Base-by-base conservation (phyloP, 495 filamentous ascomycete genomes). In the Cryomyces minteri region DNA sequence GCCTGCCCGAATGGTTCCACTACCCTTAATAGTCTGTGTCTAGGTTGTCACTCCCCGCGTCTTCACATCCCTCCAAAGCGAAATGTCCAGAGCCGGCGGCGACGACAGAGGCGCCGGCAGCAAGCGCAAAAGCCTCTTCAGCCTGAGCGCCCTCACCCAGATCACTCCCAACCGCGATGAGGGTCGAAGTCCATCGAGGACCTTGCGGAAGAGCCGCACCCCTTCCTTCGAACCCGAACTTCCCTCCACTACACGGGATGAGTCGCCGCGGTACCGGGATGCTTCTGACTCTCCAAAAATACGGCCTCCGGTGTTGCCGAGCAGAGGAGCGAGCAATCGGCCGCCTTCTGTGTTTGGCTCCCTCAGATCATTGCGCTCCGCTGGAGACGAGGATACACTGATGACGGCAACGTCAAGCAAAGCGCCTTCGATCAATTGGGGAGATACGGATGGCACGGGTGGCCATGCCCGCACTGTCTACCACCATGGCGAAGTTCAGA, bases 401-500 rank as follows among this genome's bases (percentile, higher is more conserved):
- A 50, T 63, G 57, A 67, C 44, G 55, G 63, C 45, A 53, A 63
- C 28, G 52, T 56, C 58, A 9, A 49, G 48, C n/a, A 48, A 43
- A 30, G 41, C 51, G 8, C 46, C 54, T 33, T 54, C 54, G 38
- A 52, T 44, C 39, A 44, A 43, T 41, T 64, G 63, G 44, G 44
- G 50, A 0, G 44, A 44, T 5, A 36, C 51, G 12, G 51, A 53
- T 40, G 52, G 51, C 4, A 45, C 44, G 46, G 57, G 58, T 40
- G 53, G 55, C 39, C 63, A 64, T 14, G 68, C 63, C 12, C 66
- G 65, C 33, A 61, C 66, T 28, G 71, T 80, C 32, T 53, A 79
- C 11, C 73, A 82, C 47, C 73, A 80, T 60, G 84, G 84, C 4
- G 77, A 85, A 50, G 71, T 92, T 28, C 84, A 93, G 61, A 79